Conservation (phyloP, 495 filamentous ascomycete species). For the Trichocladium antarcticum region DNA sequence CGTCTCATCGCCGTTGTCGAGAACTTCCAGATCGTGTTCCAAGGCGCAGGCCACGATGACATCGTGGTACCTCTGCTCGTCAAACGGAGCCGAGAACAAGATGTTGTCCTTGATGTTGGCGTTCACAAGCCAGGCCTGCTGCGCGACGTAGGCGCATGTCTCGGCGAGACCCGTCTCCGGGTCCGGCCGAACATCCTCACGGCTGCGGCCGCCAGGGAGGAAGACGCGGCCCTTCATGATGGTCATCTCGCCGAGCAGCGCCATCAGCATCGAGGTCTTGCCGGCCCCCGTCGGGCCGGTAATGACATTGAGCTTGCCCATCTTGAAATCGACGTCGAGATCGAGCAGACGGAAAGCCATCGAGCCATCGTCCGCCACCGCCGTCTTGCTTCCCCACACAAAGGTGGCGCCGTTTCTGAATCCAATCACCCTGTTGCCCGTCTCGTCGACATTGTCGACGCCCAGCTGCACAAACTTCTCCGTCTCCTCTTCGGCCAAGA, state of each 20-base stretch:
- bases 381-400: conserved; percentile 70
- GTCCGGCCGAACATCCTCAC: conserved; percentile 71
- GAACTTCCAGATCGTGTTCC: conserved; percentile 81
- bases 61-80: conserved; percentile 74
- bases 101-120: conserved; percentile 96
- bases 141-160: conserved; percentile 91
- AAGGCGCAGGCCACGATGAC: conserved; percentile 90
- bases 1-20: conserved; percentile 87
- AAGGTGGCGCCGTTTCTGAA: conserved; percentile 76
- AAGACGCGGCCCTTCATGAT: conserved; percentile 67
- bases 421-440: conserved; percentile 59
- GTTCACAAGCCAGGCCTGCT: conserved; percentile 96
- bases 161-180: conserved; percentile 80
- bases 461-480: conserved; percentile 88
- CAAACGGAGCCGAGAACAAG: conserved; percentile 71
- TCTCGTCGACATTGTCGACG: conserved; percentile 47
- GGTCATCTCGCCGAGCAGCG: conserved; percentile 93
- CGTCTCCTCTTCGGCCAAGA: conserved; percentile 87
- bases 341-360: conserved; percentile 74
- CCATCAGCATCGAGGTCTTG: conserved; percentile 94
- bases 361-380: conserved; percentile 46
- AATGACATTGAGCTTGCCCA: conserved; percentile 78
- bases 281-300: conserved; percentile 88
- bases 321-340: conserved; percentile 62
- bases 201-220: conserved; percentile 69